A percentile compares a stretch with the other conserved stretches of the same genome.
These are phyloP conservation scores for Coniella lustricola DNA, from an alignment of 2,329 filamentous ascomycete genomes.

Conservation along the genomic window DNA sequence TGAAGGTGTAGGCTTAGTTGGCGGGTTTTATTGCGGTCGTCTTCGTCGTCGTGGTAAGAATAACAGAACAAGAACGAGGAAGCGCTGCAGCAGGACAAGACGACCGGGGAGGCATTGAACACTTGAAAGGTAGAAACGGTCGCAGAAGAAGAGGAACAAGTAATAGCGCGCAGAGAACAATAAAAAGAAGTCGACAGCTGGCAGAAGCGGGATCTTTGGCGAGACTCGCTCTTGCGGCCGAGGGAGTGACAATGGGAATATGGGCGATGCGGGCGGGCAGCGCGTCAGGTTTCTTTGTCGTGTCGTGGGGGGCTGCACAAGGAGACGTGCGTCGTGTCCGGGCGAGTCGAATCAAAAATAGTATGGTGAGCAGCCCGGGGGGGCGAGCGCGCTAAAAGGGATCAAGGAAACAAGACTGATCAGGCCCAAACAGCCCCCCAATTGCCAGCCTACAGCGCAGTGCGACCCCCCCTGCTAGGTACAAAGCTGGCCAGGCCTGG, in stretches of 20 bases:
- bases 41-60: neutral
- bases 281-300: too few relatives aligned
- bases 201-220: neutral
- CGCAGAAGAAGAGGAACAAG: neutral
- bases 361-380: too few relatives aligned
- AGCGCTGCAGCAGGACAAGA: neutral
- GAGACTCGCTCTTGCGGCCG: conserved; percentile 1
- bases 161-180: conserved; percentile 1
- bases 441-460: too few relatives aligned
- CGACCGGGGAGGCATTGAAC: conserved; percentile 15
- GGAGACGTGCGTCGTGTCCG: too few relatives aligned
- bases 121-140: neutral
- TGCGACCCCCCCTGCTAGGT: too few relatives aligned
- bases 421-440: too few relatives aligned
- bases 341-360: neutral
- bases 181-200: neutral
- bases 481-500: too few relatives aligned
- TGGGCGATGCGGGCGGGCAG: too few relatives aligned
- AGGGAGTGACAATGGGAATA: neutral
- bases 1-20: conserved; percentile 5
- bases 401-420: too few relatives aligned
- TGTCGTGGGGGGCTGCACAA: neutral
- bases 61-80: conserved; percentile 2
- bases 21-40: neutral
- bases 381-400: too few relatives aligned